Percentiles rank a stretch among this genome's conserved stretches.
Conservation (phyloP, 2,329 filamentous ascomycete genomes). For the Hymenoscyphus linearis region DNA sequence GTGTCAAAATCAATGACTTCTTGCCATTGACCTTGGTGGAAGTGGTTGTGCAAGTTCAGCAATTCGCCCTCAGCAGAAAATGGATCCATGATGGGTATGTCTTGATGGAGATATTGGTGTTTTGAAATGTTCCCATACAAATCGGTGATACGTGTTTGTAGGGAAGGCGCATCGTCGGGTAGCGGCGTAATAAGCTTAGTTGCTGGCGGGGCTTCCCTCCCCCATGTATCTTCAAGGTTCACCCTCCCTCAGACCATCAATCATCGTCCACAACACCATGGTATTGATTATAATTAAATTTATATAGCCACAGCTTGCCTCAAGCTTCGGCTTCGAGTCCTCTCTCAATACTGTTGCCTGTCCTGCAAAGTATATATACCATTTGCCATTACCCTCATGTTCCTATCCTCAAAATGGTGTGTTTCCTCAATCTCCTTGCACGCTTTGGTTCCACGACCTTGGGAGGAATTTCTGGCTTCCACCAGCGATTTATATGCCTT, state of each 20-base stretch:
- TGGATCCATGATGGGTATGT: conserved; percentile 51
- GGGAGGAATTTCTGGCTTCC: background rate
- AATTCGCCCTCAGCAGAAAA: conserved; percentile 68
- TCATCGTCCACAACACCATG: no score
- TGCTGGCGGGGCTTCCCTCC: background rate
- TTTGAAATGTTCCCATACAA: conserved; percentile 12
- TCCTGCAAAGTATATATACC: no score
- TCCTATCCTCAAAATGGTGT: background rate
- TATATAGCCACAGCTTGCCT: no score
- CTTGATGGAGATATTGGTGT: conserved; percentile 2
- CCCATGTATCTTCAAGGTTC: no score
- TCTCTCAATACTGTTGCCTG: no score
- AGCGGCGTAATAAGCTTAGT: background rate
- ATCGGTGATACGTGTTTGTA: conserved; percentile 3
- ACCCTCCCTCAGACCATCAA: no score
- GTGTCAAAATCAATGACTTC: conserved; percentile 82
- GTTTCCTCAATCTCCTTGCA: background rate
- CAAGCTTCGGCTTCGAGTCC: no score
- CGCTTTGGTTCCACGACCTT: no score
- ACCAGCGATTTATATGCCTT: background rate
- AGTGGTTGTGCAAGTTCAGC: conserved; percentile 66
- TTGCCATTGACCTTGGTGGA: conserved; percentile 79
- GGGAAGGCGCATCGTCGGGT: background rate
- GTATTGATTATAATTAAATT: no score
- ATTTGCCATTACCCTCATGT: background rate